Base-by-base conservation (phyloP, 2,329 filamentous ascomycete genomes). In the Acrocalymma vagum region DNA sequence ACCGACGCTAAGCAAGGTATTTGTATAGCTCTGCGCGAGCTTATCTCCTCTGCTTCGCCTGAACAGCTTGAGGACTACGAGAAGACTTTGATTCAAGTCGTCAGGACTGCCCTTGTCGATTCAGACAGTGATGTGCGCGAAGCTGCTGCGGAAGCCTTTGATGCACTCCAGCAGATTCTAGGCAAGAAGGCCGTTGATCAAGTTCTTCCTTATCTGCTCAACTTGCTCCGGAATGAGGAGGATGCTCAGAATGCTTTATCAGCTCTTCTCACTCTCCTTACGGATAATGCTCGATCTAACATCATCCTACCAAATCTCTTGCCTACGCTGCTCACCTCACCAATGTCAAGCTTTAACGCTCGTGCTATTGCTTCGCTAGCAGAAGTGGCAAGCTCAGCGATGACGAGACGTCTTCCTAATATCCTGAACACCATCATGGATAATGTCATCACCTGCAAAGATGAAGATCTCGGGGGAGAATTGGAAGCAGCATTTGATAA, bases 281-380 rank as follows among this genome's bases (percentile, higher is more conserved):
- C 93, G 0, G 94, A 99, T 70, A 86, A 90, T 11, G 94, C 90
- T 6, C 83, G 94, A 51, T 95, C 93, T 15, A 99, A 96, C 69
- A 92, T 96, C 57, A 99, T 99, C 60, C 77, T 99, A 42, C 95
- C 94, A 14, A 96, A 95, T 70, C 85, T 99, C 40, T 90, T 99
- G 45, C 94, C 95, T 1, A 97, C 92, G 2, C 81, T 99, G 21
- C 88, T 95, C 44, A 87, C 88, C 7, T 86, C 90, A 38, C 94
- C 94, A 2, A 96, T 99, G 57, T 88, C 91, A 18, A 83, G 87
- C 1, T 99, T 99, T 80, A 96, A 99, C 64, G 94, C 95, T 45
- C 91, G 87, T 67, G 94, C 94, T 9, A 76, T 99, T 51, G 94
- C 94, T 24, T 97, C 94, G 17, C 74, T 99, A 58, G 92, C 95